Evolutionary conservation across 1,284 basidiomycete genomes (phyloP).

Genomic region (Vanrija sp.): DNA sequence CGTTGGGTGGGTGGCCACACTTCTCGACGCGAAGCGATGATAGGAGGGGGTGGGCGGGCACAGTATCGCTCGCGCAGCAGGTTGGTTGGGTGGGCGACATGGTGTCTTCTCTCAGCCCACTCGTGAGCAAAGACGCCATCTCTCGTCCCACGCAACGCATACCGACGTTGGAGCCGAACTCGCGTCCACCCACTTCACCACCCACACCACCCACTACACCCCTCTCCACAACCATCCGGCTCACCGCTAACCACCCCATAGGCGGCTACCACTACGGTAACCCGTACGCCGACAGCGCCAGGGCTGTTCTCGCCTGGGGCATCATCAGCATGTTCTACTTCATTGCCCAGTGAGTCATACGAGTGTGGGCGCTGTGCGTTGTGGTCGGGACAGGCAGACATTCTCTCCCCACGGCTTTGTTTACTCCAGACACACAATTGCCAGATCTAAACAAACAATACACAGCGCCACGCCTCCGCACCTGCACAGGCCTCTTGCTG

Average conservation of each 20-base stretch:
- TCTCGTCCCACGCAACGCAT: too few species aligned
- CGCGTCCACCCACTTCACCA: too few species aligned
- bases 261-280: background rate
- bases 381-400: background rate
- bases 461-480: conserved; percentile 16
- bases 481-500: background rate
- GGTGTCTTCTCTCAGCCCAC: too few species aligned
- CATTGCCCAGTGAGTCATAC: conserved; percentile 23
- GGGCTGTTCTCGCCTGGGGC: conserved; percentile 33
- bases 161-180: too few species aligned
- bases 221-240: too few species aligned
- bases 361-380: background rate
- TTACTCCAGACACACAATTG: background rate
- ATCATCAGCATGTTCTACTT: conserved; percentile 30
- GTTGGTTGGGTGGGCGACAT: too few species aligned
- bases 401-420: background rate
- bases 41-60: too few species aligned
- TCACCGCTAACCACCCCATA: background rate
- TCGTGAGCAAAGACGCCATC: too few species aligned
- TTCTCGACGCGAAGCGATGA: too few species aligned
- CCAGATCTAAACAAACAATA: background rate
- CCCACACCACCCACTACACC: too few species aligned
- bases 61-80: too few species aligned
- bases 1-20: too few species aligned
- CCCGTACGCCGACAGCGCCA: conserved; percentile 8